Evolutionary conservation across 495 filamentous ascomycete species (phyloP).

Genomic region (Aspergillus wentii): DNA sequence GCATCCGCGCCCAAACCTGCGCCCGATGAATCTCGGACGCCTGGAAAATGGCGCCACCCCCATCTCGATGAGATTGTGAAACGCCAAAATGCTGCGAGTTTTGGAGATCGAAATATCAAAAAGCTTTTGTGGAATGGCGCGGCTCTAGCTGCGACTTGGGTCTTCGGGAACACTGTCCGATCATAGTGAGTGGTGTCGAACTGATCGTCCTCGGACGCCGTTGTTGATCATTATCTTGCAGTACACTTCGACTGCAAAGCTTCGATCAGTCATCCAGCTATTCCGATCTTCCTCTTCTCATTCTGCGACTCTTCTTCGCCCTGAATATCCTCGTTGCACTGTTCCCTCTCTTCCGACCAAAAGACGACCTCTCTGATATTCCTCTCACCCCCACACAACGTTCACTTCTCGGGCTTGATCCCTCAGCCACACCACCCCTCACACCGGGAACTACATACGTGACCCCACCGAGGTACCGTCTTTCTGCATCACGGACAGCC

Average conservation of each 20-base stretch:
- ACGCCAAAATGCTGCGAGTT: conserved; percentile 67
- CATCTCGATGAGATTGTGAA: conserved; percentile 70
- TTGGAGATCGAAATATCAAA: conserved; percentile 64
- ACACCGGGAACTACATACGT: conserved; percentile 65
- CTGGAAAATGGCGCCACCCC: conserved; percentile 87
- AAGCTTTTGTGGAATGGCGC: conserved; percentile 59
- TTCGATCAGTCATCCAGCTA: conserved; percentile 21
- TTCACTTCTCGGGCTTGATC: conserved; percentile 74
- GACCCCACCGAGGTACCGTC: conserved; percentile 83
- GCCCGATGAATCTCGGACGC: conserved; percentile 46
- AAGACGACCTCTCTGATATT: conserved; percentile 81
- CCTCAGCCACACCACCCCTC: conserved; percentile 53
- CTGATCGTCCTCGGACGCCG: not conserved
- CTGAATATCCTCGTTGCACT: conserved; percentile 62
- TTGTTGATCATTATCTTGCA: conserved; percentile 5
- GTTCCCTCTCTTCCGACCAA: conserved; percentile 61
- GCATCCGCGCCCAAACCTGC: conserved; percentile 39
- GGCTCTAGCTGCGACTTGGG: conserved; percentile 46
- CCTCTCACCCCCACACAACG: conserved; percentile 88
- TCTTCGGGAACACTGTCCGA: conserved; percentile 30
- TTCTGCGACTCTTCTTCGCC: conserved; percentile 54
- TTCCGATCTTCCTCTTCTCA: conserved; percentile 34
- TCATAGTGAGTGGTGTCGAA: conserved; percentile 27
- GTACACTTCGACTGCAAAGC: conserved; percentile 20
- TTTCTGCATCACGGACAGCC: conserved; percentile 59